Evolutionary conservation across 2,329 filamentous ascomycete species (phyloP).

Genomic region (Periconia sp.): DNA sequence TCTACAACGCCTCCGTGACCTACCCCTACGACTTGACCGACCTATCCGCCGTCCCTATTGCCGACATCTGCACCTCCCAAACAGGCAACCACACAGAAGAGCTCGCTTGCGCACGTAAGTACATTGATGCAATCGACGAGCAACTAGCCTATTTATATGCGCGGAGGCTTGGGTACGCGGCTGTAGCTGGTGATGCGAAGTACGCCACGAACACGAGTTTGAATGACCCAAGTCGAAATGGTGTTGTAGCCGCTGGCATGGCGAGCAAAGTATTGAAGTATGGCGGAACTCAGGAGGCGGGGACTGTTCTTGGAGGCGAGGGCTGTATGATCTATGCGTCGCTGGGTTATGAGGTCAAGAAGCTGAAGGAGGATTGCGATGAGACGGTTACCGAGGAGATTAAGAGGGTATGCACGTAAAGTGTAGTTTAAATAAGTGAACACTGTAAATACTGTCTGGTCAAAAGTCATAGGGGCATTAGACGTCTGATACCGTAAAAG

Average conservation of each 20-base stretch:
- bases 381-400: constrained; percentile 1
- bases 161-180: constrained; percentile 10
- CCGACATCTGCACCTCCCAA: constrained; percentile 4
- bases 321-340: constrained; percentile 13
- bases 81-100: constrained; percentile 5
- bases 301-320: constrained; percentile 11
- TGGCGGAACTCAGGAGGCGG: constrained; percentile 8
- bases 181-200: constrained; percentile 10
- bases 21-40: constrained; percentile 8
- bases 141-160: constrained; percentile 12
- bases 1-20: not conserved
- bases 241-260: constrained; percentile 9
- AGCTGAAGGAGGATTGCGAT: constrained; percentile 6
- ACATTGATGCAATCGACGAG: constrained; percentile 16
- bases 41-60: constrained; percentile 7
- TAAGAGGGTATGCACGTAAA: constrained; percentile 9
- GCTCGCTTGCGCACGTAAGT: constrained; percentile 10
- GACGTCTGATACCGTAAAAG: too few species aligned
- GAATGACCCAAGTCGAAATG: constrained; percentile 10
- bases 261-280: constrained; percentile 10
- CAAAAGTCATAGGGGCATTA: too few species aligned
- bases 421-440: too few species aligned
- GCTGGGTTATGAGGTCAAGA: constrained; percentile 11
- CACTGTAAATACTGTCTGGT: too few species aligned
- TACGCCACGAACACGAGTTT: constrained; percentile 4